Conservation (phyloP, 495 filamentous ascomycete genomes). For the Durotheca rogersii region DNA sequence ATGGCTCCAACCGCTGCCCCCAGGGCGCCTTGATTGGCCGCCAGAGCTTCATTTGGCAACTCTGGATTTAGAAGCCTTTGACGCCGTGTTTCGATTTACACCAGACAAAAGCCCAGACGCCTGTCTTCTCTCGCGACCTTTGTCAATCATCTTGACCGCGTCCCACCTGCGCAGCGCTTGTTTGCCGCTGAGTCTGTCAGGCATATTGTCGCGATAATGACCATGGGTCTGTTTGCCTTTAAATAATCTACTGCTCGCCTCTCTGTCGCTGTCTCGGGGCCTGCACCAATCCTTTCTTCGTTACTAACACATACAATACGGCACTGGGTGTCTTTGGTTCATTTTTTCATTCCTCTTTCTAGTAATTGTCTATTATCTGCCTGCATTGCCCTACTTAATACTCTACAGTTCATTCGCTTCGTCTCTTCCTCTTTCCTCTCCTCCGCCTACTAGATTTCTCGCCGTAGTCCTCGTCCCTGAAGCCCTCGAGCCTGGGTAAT, state of each 20-base stretch:
- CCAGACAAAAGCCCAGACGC: conserved; percentile 10
- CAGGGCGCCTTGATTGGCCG: conserved; percentile 26
- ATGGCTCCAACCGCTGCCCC: too few species aligned
- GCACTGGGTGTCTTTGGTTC: conserved; percentile 26
- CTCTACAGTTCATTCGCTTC: not conserved
- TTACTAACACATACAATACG: conserved; percentile 8
- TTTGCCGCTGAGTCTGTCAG: conserved; percentile 15
- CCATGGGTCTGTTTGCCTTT: too few species aligned
- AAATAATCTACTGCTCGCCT: not conserved
- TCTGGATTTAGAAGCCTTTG: conserved; percentile 25
- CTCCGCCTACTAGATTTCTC: not conserved
- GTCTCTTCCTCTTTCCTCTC: not conserved
- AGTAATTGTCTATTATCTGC: conserved; percentile 9
- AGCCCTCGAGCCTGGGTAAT: too few species aligned
- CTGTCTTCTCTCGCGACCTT: conserved; percentile 8
- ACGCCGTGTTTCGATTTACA: conserved; percentile 10
- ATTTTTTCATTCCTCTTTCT: conserved; percentile 18
- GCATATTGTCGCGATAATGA: too few species aligned
- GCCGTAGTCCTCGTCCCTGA: not conserved
- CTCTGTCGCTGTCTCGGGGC: not conserved
- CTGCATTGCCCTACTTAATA: not conserved
- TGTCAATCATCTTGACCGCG: conserved; percentile 10
- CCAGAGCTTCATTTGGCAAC: conserved; percentile 22
- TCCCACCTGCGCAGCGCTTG: conserved; percentile 24
- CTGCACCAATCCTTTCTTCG: conserved; percentile 10